Evolutionary conservation across 192 early-diverging fungal species (phyloP), one percentile per base, ranked within the genome.

Genomic region (Backusella psychrophila): DNA sequence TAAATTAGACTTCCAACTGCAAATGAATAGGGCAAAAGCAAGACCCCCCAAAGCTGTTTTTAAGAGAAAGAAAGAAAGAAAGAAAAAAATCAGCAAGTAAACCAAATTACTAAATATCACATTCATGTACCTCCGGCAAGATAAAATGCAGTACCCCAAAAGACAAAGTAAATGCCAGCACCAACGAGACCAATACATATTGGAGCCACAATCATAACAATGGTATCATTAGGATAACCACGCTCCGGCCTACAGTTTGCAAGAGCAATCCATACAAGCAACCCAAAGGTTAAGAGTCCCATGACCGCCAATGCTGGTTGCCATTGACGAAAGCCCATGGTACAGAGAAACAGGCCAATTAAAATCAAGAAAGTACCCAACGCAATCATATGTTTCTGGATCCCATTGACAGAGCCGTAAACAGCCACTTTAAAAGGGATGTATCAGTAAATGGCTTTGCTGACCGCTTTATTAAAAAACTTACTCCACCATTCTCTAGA

Each of bases 21-120:
- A 42, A 21, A 84, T 74, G 21, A 68, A 75, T 34, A 75, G 19
- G n/a, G 82, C 72, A 19, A 84, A 39, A 19, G 69, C 70, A 36
- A 83, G 63, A 35, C 80, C 82, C 21, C 77, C 80, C 19, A 83
- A 41, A 17, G 71, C 77, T 34, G 21, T 53, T 21, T n/a, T 33
- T 33, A 33, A 33, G 33, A 33, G 2, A 53, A 2, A 8, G 9
- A 23, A 9, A 53, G 7, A 52, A 21, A 52, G 29, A 17, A 52
- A 52, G 4, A 5, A n/a, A 52, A 52, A 15, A n/a, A 49, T 1
- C 0, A 49, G 19, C 6, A 41, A 11, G 5, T 1, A 11, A 41
- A 7, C 39, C 19, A 19, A 3, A 53, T 21, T 21, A 23, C 14
- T 53, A 53, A 4, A 53, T 6, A 15, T 21, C 52, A 23, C 4